A percentile compares a stretch with the other conserved stretches of the same genome.
These are phyloP conservation scores for Candida sonorensis DNA, from an alignment of 805 yeast genomes.

Conservation along the genomic window DNA sequence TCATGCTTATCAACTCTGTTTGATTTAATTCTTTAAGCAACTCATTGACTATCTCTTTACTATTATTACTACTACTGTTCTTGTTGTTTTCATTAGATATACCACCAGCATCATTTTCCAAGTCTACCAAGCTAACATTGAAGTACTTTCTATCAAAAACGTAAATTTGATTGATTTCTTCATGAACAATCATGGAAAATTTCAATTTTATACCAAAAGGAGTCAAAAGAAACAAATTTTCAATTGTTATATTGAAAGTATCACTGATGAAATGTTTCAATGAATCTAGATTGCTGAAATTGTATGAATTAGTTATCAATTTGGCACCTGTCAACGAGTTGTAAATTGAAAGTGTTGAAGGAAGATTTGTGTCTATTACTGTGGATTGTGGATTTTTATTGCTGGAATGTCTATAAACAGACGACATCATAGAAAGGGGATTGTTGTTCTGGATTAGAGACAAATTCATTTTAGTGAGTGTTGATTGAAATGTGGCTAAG, in stretches of 20 bases:
- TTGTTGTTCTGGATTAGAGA: constrained; percentile 13
- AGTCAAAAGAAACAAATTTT: constrained; percentile 45
- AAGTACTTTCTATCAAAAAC: constrained; percentile 60
- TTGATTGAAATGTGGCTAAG: background rate
- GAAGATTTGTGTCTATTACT: constrained; percentile 3
- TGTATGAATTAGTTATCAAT: constrained; percentile 29
- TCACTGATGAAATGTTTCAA: constrained; percentile 34
- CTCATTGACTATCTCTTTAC: constrained; percentile 11
- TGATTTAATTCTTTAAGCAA: constrained; percentile 19
- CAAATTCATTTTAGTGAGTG: constrained; percentile 9
- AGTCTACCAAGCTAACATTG: no score
- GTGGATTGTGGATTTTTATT: constrained; percentile 8
- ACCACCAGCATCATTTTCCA: no score
- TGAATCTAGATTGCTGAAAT: constrained; percentile 35
- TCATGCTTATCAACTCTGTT: constrained; percentile 22
- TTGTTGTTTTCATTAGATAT: no score
- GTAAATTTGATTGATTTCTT: constrained; percentile 49
- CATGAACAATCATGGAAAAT: constrained; percentile 37
- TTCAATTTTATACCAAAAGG: constrained; percentile 61
- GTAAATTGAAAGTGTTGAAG: constrained; percentile 21
- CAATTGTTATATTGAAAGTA: constrained; percentile 34
- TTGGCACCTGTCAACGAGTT: constrained; percentile 41
- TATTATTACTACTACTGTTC: constrained; percentile 14
- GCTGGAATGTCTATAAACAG: constrained; percentile 16
- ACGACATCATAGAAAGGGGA: constrained; percentile 24